These are phyloP conservation scores for Didymella pinodella DNA, from an alignment of 2,329 filamentous ascomycete genomes.

Conservation along the genomic window DNA sequence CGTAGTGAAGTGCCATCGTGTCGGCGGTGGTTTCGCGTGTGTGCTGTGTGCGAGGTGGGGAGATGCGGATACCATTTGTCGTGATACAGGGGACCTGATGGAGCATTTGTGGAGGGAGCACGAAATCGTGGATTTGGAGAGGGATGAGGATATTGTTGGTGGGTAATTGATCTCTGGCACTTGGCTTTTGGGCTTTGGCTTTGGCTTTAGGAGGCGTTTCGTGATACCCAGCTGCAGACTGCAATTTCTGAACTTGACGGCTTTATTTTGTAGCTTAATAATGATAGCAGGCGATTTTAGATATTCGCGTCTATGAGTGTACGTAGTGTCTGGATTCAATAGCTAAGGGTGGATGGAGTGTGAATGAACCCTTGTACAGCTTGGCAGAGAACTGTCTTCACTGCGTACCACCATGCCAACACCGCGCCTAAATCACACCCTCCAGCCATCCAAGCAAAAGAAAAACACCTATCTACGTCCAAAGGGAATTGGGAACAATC, in stretches of 20 bases:
- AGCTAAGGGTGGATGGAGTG: too few species aligned
- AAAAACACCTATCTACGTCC: too few species aligned
- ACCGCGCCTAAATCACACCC: too few species aligned
- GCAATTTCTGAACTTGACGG: neutral
- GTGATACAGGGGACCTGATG: constrained; percentile 34
- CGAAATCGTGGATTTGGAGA: constrained; percentile 35
- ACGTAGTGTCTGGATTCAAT: too few species aligned
- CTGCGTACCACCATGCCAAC: too few species aligned
- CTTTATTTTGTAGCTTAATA: too few species aligned
- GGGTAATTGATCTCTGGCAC: neutral
- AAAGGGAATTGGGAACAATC: too few species aligned
- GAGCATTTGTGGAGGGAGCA: constrained; percentile 49
- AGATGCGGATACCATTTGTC: constrained; percentile 41
- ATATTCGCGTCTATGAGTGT: too few species aligned
- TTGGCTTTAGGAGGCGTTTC: neutral
- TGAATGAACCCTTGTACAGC: too few species aligned
- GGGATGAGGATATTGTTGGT: constrained; percentile 38
- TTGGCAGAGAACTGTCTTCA: too few species aligned
- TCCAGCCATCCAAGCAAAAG: too few species aligned
- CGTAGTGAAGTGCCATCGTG: constrained; percentile 44
- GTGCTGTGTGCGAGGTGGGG: constrained; percentile 38
- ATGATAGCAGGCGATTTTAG: too few species aligned
- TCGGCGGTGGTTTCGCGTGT: constrained; percentile 42
- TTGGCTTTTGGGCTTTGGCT: neutral
- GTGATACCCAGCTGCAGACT: constrained; percentile 5